A percentile compares a stretch with the other conserved stretches of the same genome.
phyloP scores from a whole-genome alignment of 2,329 filamentous ascomycete species.

The Alternaria sp. region DNA sequence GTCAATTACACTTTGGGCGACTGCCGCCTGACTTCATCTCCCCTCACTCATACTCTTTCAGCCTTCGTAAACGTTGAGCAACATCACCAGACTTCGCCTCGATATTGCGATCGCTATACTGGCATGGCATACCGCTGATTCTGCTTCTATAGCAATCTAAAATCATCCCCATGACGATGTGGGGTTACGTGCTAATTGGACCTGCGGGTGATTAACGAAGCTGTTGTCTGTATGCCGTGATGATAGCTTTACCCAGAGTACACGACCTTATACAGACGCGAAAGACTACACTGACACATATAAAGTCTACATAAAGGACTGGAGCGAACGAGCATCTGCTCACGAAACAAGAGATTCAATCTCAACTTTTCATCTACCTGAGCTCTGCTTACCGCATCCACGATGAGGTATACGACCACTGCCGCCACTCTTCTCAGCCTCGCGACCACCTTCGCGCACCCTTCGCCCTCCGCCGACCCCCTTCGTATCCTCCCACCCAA shows the following conservation, averaged over 20 bases:
- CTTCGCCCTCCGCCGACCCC: constrained; percentile 4
- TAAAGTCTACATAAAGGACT: background rate
- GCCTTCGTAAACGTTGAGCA: background rate
- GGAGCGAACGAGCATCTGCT: background rate
- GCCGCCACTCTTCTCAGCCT: constrained; percentile 8
- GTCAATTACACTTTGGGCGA: background rate
- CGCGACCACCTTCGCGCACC: constrained; percentile 13
- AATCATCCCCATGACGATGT: background rate
- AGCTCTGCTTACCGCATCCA: background rate
- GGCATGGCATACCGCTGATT: background rate
- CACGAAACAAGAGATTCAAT: background rate
- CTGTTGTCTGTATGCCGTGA: background rate
- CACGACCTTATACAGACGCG: background rate
- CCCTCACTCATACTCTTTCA: background rate
- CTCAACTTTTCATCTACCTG: background rate
- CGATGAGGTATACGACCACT: constrained; percentile 8
- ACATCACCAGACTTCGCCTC: background rate
- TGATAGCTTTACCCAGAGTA: background rate
- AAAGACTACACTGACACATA: background rate
- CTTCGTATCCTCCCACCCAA: constrained; percentile 15
- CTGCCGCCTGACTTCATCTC: background rate
- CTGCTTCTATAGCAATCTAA: background rate
- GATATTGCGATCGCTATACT: background rate
- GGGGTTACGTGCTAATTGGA: background rate
- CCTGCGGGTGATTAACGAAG: background rate